These are phyloP conservation scores for Ammopiptanthus mongolicus DNA, from an alignment of 306 rosid species.

Conservation along the genomic window DNA sequence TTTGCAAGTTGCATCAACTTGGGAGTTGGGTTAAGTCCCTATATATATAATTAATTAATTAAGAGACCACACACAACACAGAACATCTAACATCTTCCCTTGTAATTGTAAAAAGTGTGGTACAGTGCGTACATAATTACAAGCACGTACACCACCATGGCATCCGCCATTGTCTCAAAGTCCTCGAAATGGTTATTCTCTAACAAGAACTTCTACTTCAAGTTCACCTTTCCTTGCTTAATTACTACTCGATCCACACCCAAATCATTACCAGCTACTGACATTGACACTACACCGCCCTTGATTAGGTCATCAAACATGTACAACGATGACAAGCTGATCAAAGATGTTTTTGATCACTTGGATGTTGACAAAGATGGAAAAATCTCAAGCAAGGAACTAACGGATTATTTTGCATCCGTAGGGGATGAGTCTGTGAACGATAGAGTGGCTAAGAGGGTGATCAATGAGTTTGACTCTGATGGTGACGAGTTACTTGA, in stretches of 20 bases:
- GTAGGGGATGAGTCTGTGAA: constrained; percentile 43
- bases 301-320: background rate
- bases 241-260: background rate
- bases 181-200: constrained; percentile 30
- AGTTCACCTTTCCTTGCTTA: constrained; percentile 19
- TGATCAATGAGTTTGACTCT: constrained; percentile 37
- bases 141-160: constrained; percentile 8
- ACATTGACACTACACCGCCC: background rate
- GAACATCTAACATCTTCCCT: background rate
- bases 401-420: constrained; percentile 39
- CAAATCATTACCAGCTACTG: background rate
- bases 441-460: constrained; percentile 19
- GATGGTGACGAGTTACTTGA: constrained; percentile 44
- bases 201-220: constrained; percentile 6
- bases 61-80: background rate
- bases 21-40: background rate
- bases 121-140: background rate
- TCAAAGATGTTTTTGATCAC: constrained; percentile 37
- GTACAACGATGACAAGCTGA: constrained; percentile 6
- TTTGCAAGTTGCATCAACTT: background rate
- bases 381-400: constrained; percentile 42
- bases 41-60: background rate
- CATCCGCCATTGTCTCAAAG: constrained; percentile 10
- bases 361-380: constrained; percentile 53
- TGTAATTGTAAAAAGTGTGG: background rate